Percentiles rank a stretch among this genome's conserved stretches.
These are phyloP conservation scores for Ambrosiella xylebori DNA, from an alignment of 2,329 filamentous ascomycete genomes.

Conservation along the genomic window DNA sequence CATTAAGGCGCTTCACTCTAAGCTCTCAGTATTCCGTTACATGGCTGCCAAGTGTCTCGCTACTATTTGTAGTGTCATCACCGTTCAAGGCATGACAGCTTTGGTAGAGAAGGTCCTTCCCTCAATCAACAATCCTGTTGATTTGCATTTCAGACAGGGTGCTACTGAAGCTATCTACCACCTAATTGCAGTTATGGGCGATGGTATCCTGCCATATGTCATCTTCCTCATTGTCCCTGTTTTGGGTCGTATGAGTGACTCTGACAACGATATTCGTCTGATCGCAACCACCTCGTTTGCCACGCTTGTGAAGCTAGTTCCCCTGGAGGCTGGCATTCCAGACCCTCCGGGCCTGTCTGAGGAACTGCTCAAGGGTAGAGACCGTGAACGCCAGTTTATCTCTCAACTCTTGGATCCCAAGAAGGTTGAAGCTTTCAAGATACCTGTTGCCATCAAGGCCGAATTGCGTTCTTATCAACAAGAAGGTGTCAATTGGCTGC, in stretches of 20 bases:
- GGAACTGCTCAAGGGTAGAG: slow-evolving; percentile 72
- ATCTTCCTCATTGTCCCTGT: slow-evolving; percentile 98
- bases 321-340: slow-evolving; percentile 89
- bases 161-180: slow-evolving; percentile 94
- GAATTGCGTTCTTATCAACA: slow-evolving; percentile 94
- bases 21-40: slow-evolving; percentile 83
- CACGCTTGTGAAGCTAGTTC: slow-evolving; percentile 89
- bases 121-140: slow-evolving; percentile 76
- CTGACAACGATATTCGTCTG: slow-evolving; percentile 84
- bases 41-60: slow-evolving; percentile 95
- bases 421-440: slow-evolving; percentile 85
- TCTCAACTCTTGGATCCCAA: slow-evolving; percentile 89
- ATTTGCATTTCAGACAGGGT: slow-evolving; percentile 78
- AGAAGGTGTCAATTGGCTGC: slow-evolving; percentile 95
- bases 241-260: slow-evolving; percentile 93
- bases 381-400: slow-evolving; percentile 91
- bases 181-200: slow-evolving; percentile 95
- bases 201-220: slow-evolving; percentile 87
- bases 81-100: slow-evolving; percentile 87
- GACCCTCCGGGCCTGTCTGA: slow-evolving; percentile 87
- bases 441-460: slow-evolving; percentile 93
- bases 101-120: slow-evolving; percentile 85
- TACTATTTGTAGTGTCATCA: slow-evolving; percentile 92
- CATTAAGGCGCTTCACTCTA: slow-evolving; percentile 72
- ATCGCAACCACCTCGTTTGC: slow-evolving; percentile 95